Base-by-base conservation (phyloP, 345 rosid species). In the Bruguiera sexangula region DNA sequence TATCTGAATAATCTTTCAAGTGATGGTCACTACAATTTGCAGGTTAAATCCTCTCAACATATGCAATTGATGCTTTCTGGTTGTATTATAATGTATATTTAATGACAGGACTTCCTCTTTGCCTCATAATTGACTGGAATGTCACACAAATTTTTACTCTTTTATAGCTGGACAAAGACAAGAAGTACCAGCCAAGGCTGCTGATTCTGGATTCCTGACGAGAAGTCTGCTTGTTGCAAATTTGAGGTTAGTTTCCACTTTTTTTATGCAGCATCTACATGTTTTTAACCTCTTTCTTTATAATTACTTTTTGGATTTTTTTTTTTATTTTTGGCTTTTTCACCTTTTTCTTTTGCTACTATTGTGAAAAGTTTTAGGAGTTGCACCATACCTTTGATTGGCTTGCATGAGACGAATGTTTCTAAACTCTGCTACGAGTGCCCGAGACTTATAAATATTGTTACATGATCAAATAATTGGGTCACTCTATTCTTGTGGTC, bases 11-110 rank as follows among this genome's bases (percentile, higher is more conserved):
- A 69, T 88, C 62, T 92, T 91, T 68, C 86, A 86, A 86, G 94
- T 70, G 90, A 89, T 72, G 98, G 91, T 76, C 96, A 91, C 72
- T 85, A 88, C 78, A 94, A 91, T 86, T 69, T 93, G 88, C 98
- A 91, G 98, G 98, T 93, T 65, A 68, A 29, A 62, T 61, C 70
- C 69, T 59, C 67, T 37, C 32, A 22, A 46, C 22, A 5, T 46
- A 21, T 15, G 11, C 6, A 15, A 26, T 16, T 62, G 1, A 34
- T 48, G 20, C 39, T 30, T 54, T 31, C 30, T 27, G 30, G 48
- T 62, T 77, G 37, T 11, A 48, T 71, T 67, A 8, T 60, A 18
- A 48, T 70, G 18, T 74, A 26, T 53, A 39, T 4, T 24, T 6
- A 67, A 31, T 46, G 24, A 75, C 60, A 63, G 75, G 63, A 69